Evolutionary conservation across 495 filamentous ascomycete genomes (phyloP).

Genomic region (Aspergillus nidulans): DNA sequence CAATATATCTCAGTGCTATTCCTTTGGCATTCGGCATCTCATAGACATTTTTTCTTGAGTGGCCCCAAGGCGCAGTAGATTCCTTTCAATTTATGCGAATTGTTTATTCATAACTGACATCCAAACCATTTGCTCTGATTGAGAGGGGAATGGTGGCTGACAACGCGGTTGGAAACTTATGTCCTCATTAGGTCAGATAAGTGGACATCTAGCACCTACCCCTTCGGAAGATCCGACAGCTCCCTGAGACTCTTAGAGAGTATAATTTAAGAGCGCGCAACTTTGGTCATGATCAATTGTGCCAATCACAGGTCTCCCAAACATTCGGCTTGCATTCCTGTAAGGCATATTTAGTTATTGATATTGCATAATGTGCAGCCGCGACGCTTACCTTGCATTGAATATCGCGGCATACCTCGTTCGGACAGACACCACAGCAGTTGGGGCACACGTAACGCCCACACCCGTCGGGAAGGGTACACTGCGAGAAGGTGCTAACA

Average conservation of each 20-base stretch:
- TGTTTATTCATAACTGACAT: background rate
- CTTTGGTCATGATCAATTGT: constrained; percentile 4
- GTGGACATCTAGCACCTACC: background rate
- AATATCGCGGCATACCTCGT: constrained; percentile 25
- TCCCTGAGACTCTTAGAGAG: background rate
- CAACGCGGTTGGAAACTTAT: background rate
- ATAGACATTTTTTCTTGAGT: background rate
- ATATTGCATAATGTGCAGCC: background rate
- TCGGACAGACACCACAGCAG: constrained; percentile 30
- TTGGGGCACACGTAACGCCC: constrained; percentile 24
- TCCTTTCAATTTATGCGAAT: background rate
- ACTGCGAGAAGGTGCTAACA: constrained; percentile 23
- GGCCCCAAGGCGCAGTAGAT: background rate
- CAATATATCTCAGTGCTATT: background rate
- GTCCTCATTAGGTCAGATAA: background rate
- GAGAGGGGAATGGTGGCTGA: background rate
- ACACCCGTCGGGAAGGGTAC: constrained; percentile 22
- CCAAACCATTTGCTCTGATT: background rate
- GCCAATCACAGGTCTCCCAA: constrained; percentile 29
- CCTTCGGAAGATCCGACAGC: no score
- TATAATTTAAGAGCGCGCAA: background rate
- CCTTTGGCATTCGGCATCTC: background rate
- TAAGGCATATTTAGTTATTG: background rate
- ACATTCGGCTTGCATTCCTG: constrained; percentile 27
- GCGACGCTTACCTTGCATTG: constrained; percentile 26